Base-by-base conservation (phyloP, 768 basidiomycete species). In the Leucocoprinus leucothites region DNA sequence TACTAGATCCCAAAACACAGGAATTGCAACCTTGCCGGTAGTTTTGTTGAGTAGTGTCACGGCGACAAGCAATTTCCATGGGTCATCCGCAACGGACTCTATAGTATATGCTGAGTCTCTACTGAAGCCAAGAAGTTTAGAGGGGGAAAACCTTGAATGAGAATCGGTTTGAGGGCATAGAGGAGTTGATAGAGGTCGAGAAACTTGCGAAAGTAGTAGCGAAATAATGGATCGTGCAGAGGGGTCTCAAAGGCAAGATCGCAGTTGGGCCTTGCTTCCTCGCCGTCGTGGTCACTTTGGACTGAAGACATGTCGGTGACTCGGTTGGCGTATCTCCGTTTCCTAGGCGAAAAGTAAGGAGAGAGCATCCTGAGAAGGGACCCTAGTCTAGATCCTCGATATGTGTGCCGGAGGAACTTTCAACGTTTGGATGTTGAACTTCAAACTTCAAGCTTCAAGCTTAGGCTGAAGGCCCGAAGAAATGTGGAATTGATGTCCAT, bases 11-110 rank as follows among this genome's bases (percentile, higher is more conserved):
- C 78, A 81, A 61, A 89, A 87, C 13, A 85, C 72, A 2, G 89
- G 89, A 28, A 87, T 76, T 8, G 87, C 85, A 13, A 75, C 67
- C 61, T 76, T 79, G 13, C 84, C 87, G 0, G 80, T 68, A 0
- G 89, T 89, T 63, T 85, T 84, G 63, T 91, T 91, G 18, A 91
- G 77, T 4, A 91, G 70, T 34, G 78, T 83, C 5, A 81, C 82
- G 1, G 83, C 85, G 18, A 90, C 73, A 6, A 91, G 71, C 34
- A 91, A 65, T 65, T 82, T 87, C 86, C 87, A 90, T 5, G 85
- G 84, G 60, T 84, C 75, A 18, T 76, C 65, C 0, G 77, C 72
- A 21, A 87, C 69, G 43, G 62, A 64, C 61, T 85, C 83, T 86
- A 54, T 9, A 31, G 26, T 11, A 16, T n/a, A 21, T 46, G 16